Evolutionary conservation across 805 yeast species (phyloP).

Genomic region (Wickerhamiella australiensis): DNA sequence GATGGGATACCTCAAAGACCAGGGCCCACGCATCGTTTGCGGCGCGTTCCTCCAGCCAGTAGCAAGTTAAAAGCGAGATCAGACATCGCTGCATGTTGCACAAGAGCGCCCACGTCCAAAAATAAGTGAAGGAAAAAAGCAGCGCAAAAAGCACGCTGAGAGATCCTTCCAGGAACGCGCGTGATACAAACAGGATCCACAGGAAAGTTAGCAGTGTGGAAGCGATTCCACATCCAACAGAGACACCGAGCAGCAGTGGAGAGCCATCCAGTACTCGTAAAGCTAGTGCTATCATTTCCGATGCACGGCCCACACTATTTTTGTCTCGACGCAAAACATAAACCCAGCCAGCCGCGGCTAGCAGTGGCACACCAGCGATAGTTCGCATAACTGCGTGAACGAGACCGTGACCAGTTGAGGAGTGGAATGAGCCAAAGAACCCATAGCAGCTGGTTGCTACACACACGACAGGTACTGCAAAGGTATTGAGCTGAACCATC

Average conservation of each 20-base stretch:
- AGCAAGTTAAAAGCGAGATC: conserved; percentile 28
- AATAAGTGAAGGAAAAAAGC: conserved; percentile 28
- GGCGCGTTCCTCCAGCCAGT: conserved; percentile 24
- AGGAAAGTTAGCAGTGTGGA: conserved; percentile 27
- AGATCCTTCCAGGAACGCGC: conserved; percentile 25
- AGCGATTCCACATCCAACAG: conserved; percentile 23
- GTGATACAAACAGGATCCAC: conserved; percentile 30
- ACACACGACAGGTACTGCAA: conserved; percentile 19
- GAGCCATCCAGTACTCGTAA: conserved; percentile 28
- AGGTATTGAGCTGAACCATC: conserved; percentile 16
- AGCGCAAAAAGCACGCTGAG: conserved; percentile 19
- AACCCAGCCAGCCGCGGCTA: conserved; percentile 18
- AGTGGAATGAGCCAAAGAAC: conserved; percentile 16
- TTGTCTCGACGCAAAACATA: conserved; percentile 17
- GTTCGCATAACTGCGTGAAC: conserved; percentile 21
- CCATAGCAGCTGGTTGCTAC: conserved; percentile 12
- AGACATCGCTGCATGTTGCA: conserved; percentile 30
- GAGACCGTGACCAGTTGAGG: conserved; percentile 15
- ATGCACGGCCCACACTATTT: conserved; percentile 18
- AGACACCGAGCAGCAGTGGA: conserved; percentile 24
- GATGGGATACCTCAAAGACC: conserved; percentile 21
- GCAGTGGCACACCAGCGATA: conserved; percentile 17
- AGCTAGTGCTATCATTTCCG: conserved; percentile 29
- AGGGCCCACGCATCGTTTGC: background rate
- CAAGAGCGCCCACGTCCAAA: conserved; percentile 35